Conservation (phyloP, 768 basidiomycete species). For the Kwoniella europaea region DNA sequence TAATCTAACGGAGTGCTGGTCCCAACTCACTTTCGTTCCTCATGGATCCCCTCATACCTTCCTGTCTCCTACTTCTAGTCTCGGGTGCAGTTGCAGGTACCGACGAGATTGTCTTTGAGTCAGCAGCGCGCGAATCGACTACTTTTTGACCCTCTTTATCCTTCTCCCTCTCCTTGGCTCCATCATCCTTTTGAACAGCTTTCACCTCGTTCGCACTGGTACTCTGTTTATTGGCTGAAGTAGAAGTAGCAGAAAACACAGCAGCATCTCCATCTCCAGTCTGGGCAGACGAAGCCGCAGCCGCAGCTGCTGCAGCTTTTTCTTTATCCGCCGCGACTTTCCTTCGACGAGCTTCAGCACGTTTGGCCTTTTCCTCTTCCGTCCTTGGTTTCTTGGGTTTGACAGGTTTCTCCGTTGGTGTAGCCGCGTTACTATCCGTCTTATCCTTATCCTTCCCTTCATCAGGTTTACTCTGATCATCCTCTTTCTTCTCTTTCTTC, state of each 20-base stretch:
- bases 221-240: background rate
- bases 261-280: background rate
- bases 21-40: slow-evolving; percentile 45
- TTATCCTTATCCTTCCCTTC: slow-evolving; percentile 10
- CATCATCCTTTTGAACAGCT: background rate
- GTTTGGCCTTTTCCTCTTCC: slow-evolving; percentile 25
- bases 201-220: background rate
- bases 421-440: slow-evolving; percentile 5
- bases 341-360: slow-evolving; percentile 19
- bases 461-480: slow-evolving; percentile 9
- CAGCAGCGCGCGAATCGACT: slow-evolving; percentile 2
- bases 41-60: slow-evolving; percentile 47
- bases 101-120: background rate
- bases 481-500: slow-evolving; percentile 15
- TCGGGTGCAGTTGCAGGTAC: slow-evolving; percentile 12
- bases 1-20: background rate
- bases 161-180: background rate
- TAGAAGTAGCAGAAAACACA: slow-evolving; percentile 16
- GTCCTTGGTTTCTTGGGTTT: slow-evolving; percentile 25
- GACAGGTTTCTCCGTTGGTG: slow-evolving; percentile 16
- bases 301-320: slow-evolving; percentile 16
- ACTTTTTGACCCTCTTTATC: slow-evolving; percentile 4
- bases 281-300: background rate
- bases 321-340: slow-evolving; percentile 15
- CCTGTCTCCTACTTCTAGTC: slow-evolving; percentile 25